Evolutionary conservation across 306 rosid genomes (phyloP), one percentile per base, ranked within the genome.

Genomic region (Argentina anserina): DNA sequence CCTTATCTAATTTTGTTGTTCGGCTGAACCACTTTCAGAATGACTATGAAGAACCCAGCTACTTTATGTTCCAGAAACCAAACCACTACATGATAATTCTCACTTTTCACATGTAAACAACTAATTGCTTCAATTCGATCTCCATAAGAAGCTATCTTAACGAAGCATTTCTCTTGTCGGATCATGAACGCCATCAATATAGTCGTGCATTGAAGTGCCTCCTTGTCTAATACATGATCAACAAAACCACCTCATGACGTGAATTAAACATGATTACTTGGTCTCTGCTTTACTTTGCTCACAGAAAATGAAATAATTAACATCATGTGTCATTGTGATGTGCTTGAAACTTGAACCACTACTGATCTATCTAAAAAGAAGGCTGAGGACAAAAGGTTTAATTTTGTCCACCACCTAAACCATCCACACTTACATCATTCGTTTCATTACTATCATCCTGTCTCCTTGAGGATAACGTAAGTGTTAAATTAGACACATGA

Each of bases 1-100:
- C 2, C 9, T 3, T 34, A 21, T 37, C 50, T 37, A 23, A 17
- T 70, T 52, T 34, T 53, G 74, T 25, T 14, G 65, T 70, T 14
- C 37, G 26, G 52, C 65, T 21, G 50, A 60, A 70, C 50, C 75
- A 25, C 75, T 55, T 55, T 55, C 6, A 37, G 75, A 70, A 53
- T 21, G 65, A 52, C 25, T 39, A 39, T 9, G n/a, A 26, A 36
- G 23, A 52, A 52, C 49, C 64, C 42, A 33, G 41, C 66, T 21
- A 70, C 64, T 70, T 70, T 39, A 23, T 10, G 37, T 8, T 70
- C 53, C 75, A 62, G 8, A 53, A 26, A 70, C 39, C 65, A 53
- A 18, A 70, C 39, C 65, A 70, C 21, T 53, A 37, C 75, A 18
- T 53, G 25, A 37, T 33, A 33, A 28, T 34, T 61, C 66, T 33